A percentile compares a stretch with the other conserved stretches of the same genome.
These are phyloP conservation scores for Bertia moriformis DNA, from an alignment of 2,329 filamentous ascomycete species.

Conservation along the genomic window DNA sequence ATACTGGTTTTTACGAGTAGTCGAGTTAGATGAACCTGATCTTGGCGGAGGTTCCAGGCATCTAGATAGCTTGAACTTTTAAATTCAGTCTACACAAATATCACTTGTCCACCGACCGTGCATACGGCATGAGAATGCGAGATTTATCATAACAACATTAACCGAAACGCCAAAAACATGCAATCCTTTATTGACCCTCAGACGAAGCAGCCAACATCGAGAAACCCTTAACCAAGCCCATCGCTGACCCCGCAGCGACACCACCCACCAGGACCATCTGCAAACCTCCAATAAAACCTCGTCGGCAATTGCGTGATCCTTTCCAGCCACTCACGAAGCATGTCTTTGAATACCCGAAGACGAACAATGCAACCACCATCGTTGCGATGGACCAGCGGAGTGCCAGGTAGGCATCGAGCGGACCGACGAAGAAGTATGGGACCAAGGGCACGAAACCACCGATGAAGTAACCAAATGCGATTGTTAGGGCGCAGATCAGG, in stretches of 20 bases:
- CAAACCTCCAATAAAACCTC: conserved; percentile 16
- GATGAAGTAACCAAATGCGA: conserved; percentile 22
- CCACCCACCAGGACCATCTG: conserved; percentile 23
- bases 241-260: conserved; percentile 19
- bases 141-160: too few species aligned
- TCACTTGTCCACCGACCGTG: too few species aligned
- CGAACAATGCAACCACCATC: not conserved
- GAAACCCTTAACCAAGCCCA: conserved; percentile 21
- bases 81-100: too few species aligned
- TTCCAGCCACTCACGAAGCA: conserved; percentile 19
- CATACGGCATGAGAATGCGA: too few species aligned
- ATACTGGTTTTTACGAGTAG: too few species aligned
- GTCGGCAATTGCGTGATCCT: conserved; percentile 14
- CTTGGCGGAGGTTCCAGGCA: too few species aligned
- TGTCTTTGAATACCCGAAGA: not conserved
- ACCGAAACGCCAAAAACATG: too few species aligned
- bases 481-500: conserved; percentile 19
- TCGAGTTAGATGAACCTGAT: too few species aligned
- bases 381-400: not conserved
- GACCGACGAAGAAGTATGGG: not conserved
- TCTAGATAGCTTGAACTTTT: too few species aligned
- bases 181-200: too few species aligned
- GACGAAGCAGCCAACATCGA: conserved; percentile 12
- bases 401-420: not conserved
- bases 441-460: not conserved